phyloP scores from a whole-genome alignment of 208 protist species.

The Crithidia mellificae region DNA sequence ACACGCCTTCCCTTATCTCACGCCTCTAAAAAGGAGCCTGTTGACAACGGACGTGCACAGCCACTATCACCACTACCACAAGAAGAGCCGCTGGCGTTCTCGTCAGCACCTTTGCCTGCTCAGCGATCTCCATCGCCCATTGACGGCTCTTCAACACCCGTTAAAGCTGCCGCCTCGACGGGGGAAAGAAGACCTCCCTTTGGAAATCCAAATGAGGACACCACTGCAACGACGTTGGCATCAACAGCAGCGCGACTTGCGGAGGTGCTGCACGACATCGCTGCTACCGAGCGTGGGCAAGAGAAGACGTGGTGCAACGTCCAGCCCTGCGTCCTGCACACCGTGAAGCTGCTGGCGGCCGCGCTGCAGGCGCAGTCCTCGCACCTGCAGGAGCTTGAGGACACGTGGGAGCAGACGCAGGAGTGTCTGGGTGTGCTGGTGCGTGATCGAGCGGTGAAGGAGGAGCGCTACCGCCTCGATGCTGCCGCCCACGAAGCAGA shows the following conservation, averaged over 20 bases:
- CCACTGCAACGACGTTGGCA: background rate
- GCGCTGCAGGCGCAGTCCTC: conserved; percentile 22
- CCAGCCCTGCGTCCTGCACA: conserved; percentile 61
- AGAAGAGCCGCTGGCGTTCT: too few species aligned
- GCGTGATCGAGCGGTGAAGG: conserved; percentile 59
- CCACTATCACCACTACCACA: too few species aligned
- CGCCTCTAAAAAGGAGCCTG: too few species aligned
- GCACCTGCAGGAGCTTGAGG: conserved; percentile 35
- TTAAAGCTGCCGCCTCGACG: too few species aligned
- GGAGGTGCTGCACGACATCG: conserved; percentile 43
- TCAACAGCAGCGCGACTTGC: conserved; percentile 15
- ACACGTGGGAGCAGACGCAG: conserved; percentile 34
- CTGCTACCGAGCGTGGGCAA: conserved; percentile 41
- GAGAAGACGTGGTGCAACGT: conserved; percentile 74
- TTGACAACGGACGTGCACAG: too few species aligned
- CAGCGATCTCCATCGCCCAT: background rate
- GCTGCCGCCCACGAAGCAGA: conserved; percentile 15
- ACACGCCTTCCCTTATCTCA: background rate
- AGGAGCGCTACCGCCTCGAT: conserved; percentile 71
- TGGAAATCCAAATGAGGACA: too few species aligned
- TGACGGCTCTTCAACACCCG: too few species aligned
- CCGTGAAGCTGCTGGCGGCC: conserved; percentile 20
- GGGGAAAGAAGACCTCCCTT: too few species aligned
- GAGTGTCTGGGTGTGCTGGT: conserved; percentile 49
- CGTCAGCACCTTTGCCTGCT: background rate